Evolutionary conservation across 139 green algal species (phyloP).

Genomic region (Micractinium sp.): DNA sequence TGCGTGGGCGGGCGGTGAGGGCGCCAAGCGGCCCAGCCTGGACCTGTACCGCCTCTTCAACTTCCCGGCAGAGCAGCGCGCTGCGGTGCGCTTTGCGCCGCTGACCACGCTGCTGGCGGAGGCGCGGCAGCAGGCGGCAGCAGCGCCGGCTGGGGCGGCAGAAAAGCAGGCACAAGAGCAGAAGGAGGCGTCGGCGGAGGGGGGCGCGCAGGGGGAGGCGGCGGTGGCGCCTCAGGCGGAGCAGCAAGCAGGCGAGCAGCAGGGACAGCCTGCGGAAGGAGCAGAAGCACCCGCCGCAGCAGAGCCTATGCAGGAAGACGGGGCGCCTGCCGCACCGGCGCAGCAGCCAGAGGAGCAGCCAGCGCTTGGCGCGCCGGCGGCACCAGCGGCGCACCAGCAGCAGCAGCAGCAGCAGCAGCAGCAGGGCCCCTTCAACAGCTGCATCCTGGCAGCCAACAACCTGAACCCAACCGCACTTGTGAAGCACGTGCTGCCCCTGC

Average conservation of each 20-base stretch:
- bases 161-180: background rate
- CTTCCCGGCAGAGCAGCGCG: conserved; percentile 40
- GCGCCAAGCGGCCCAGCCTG: conserved; percentile 29
- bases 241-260: conserved; percentile 4
- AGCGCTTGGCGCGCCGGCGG: background rate
- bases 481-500: conserved; percentile 67
- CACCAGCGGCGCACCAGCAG: background rate
- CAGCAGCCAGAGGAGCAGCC: conserved; percentile 3
- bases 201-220: background rate
- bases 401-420: conserved; percentile 19
- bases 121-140: conserved; percentile 20
- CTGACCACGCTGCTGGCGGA: conserved; percentile 42
- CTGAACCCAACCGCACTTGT: conserved; percentile 61
- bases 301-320: conserved; percentile 55
- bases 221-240: conserved; percentile 16
- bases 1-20: conserved; percentile 38
- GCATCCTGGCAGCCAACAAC: conserved; percentile 66
- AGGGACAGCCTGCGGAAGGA: background rate
- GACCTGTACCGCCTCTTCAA: conserved; percentile 58
- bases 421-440: conserved; percentile 63
- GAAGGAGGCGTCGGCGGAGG: background rate
- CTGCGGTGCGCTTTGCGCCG: conserved; percentile 45
- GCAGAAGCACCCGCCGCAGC: background rate
- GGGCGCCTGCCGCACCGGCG: background rate
- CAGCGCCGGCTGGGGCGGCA: background rate